Evolutionary conservation across 495 filamentous ascomycete genomes (phyloP).

Genomic region (Cairneyella variabilis): DNA sequence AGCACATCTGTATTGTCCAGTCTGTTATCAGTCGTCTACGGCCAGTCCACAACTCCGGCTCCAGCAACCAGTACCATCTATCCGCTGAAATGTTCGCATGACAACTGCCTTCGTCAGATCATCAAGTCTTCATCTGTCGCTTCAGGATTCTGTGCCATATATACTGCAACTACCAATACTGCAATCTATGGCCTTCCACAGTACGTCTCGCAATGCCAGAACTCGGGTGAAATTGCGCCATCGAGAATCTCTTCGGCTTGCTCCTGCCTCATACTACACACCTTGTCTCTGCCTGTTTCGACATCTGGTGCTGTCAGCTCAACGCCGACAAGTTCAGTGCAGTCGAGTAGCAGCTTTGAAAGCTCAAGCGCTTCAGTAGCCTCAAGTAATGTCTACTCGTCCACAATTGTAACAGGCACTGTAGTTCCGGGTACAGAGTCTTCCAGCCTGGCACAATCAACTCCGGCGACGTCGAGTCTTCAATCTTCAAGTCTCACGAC

Average conservation of each 20-base stretch:
- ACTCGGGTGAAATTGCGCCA: no score
- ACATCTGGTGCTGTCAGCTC: background rate
- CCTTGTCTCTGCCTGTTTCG: background rate
- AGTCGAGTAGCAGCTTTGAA: no score
- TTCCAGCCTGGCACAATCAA: no score
- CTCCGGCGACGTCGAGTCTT: no score
- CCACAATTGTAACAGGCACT: no score
- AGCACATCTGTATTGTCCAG: no score
- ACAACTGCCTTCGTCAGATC: conserved; percentile 19
- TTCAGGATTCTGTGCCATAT: conserved; percentile 17
- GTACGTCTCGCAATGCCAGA: conserved; percentile 12
- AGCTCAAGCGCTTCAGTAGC: no score
- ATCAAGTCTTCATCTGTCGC: conserved; percentile 10
- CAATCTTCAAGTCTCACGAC: no score
- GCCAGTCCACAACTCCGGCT: no score
- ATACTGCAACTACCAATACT: conserved; percentile 10
- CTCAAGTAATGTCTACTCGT: no score
- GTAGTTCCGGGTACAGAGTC: no score
- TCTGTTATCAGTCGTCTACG: no score
- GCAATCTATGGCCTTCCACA: conserved; percentile 13
- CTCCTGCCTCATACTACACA: conserved; percentile 6
- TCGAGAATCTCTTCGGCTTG: conserved; percentile 19
- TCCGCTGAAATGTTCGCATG: conserved; percentile 2
- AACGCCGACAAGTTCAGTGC: background rate
- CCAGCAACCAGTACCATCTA: background rate